A percentile compares a stretch with the other conserved stretches of the same genome.
phyloP scores from a whole-genome alignment of 2,329 filamentous ascomycete genomes.

The Dactylella cylindrospora region DNA sequence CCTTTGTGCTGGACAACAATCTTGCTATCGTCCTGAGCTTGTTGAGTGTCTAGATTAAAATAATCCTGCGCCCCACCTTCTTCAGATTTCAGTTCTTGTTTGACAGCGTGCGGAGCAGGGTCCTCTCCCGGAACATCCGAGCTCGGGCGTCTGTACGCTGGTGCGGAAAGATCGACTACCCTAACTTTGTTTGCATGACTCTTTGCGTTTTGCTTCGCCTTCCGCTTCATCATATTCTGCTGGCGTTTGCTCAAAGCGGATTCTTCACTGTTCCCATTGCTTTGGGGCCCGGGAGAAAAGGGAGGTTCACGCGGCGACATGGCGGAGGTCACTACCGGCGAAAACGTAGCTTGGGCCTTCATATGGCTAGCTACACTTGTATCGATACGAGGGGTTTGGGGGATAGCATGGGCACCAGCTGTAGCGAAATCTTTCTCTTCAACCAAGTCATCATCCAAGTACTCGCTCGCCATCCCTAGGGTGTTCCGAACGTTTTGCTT shows the following conservation, averaged over 20 bases:
- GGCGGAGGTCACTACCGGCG: constrained; percentile 52
- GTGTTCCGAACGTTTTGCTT: constrained; percentile 83
- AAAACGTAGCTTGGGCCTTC: constrained; percentile 55
- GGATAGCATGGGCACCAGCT: constrained; percentile 51
- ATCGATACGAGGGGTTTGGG: constrained; percentile 56
- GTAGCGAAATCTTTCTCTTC: constrained; percentile 63
- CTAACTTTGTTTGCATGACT: constrained; percentile 86
- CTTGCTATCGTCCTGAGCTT: constrained; percentile 84
- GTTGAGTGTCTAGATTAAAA: constrained; percentile 78
- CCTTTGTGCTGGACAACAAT: constrained; percentile 96
- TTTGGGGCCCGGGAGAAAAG: constrained; percentile 52
- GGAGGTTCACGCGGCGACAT: constrained; percentile 56
- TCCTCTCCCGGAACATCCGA: constrained; percentile 53
- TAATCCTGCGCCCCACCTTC: constrained; percentile 75
- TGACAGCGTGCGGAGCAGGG: constrained; percentile 61
- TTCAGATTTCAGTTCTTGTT: constrained; percentile 62
- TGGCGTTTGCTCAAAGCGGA: constrained; percentile 83
- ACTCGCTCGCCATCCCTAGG: constrained; percentile 80
- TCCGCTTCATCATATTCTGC: constrained; percentile 89
- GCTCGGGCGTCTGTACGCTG: constrained; percentile 48
- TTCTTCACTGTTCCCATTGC: constrained; percentile 59
- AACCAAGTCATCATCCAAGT: constrained; percentile 80
- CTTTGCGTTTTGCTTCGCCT: constrained; percentile 85
- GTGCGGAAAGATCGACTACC: constrained; percentile 75
- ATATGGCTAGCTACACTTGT: constrained; percentile 55